Base-by-base conservation (phyloP, 1,284 basidiomycete species). In the Fomitopsis betulina region DNA sequence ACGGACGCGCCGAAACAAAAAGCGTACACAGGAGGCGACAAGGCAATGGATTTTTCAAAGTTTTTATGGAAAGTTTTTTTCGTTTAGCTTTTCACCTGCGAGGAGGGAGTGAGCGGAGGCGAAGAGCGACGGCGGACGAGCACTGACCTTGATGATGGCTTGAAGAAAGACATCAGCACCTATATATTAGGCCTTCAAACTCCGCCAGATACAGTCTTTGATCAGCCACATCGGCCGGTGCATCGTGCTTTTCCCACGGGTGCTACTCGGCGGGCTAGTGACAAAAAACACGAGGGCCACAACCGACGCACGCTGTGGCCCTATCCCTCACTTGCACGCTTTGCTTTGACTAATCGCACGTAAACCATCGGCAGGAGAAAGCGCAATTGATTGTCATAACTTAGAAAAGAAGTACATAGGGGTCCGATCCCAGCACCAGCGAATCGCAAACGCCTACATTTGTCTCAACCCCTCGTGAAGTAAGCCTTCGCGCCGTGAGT, bases 401-500 rank as follows among this genome's bases (percentile, higher is more conserved):
- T 56, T 56, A 53, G 19, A 51, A 49, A 23, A 35, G 49, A 57
- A 52, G 37, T 56, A 59, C 38, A 42, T 25, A 51, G 30, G 33
- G 12, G 49, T 25, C 45, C 19, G 17, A 30, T 30, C 45, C 45
- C 45, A 30, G 27, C 45, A 27, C 45, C 37, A 37, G n/a, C 47
- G 15, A 47, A 52, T 53, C 6, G 32, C 49, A 51, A 37, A 32
- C 49, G 33, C 49, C 49, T 8, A 30, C 15, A 56, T 54, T 32
- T 43, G 51, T 47, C 57, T 80, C 73, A 91, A 61, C 87, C 89
- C 60, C 91, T 82, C 60, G 84, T 89, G 73, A 95, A 94, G 75
- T 94, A 94, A 35, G 91, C 85, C 73, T 88, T 92, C 62, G 93
- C 91, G 39, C 94, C 94, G 65, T 95, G 91, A 39, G 81, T 82